These are phyloP conservation scores for Botrytis aclada DNA, from an alignment of 2,329 filamentous ascomycete species.

Conservation along the genomic window DNA sequence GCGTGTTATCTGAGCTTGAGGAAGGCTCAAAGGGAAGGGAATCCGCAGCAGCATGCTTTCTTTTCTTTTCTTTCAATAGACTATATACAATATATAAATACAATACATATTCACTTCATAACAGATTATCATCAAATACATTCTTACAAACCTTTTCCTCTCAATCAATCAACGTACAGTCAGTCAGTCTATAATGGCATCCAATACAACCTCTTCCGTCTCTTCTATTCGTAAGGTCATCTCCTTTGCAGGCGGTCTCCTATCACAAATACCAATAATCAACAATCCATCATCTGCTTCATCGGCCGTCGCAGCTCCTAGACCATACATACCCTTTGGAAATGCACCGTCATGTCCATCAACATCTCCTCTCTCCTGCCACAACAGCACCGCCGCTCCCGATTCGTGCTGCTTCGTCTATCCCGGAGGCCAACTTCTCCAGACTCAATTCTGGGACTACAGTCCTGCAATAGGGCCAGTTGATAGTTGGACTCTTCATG, in stretches of 20 bases:
- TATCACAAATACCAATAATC: constrained; percentile 31
- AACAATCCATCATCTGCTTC: constrained; percentile 17
- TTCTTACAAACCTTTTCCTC: not conserved
- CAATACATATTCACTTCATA: not conserved
- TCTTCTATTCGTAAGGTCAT: constrained; percentile 31
- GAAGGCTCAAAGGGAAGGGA: not conserved
- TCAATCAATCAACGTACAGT: not conserved
- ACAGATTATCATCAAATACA: no score
- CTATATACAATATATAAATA: not conserved
- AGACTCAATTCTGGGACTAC: constrained; percentile 78
- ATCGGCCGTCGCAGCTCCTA: not conserved
- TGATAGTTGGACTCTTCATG: constrained; percentile 73
- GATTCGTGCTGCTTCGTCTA: constrained; percentile 74
- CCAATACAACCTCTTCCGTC: constrained; percentile 12
- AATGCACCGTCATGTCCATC: constrained; percentile 33
- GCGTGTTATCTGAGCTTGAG: not conserved
- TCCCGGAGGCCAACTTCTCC: constrained; percentile 67
- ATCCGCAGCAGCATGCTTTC: not conserved
- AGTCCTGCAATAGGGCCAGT: constrained; percentile 59
- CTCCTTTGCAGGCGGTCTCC: constrained; percentile 28
- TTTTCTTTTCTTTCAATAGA: not conserved
- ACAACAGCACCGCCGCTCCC: constrained; percentile 57
- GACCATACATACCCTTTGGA: constrained; percentile 19
- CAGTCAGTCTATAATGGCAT: constrained; percentile 2
- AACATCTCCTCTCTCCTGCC: constrained; percentile 53